phyloP scores from a whole-genome alignment of 2,329 filamentous ascomycete species.

The Capronia coronata region DNA sequence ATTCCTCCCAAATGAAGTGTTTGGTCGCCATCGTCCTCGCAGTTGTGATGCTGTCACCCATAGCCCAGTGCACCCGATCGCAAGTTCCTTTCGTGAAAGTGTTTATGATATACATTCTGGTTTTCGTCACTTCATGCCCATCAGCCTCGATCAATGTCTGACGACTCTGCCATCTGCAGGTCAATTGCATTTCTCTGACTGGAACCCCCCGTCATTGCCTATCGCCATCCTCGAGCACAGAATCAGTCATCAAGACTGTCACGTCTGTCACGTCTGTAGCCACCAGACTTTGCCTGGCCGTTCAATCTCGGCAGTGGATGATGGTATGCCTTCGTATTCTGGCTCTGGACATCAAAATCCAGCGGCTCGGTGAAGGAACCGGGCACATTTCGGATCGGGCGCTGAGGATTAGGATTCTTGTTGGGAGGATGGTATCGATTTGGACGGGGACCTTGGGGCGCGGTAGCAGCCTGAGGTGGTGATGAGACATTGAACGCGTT shows the following conservation, averaged over 20 bases:
- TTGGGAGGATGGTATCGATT: slow-evolving; percentile 17
- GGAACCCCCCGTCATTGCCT: background rate
- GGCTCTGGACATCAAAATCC: slow-evolving; percentile 39
- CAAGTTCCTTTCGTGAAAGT: background rate
- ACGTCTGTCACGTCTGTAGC: slow-evolving; percentile 24
- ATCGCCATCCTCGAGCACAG: background rate
- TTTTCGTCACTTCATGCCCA: slow-evolving; percentile 6
- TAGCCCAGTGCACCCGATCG: background rate
- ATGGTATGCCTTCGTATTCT: slow-evolving; percentile 48
- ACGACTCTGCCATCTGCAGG: background rate
- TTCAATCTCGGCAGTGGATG: slow-evolving; percentile 51
- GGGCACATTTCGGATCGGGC: slow-evolving; percentile 29
- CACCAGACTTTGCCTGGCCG: slow-evolving; percentile 21
- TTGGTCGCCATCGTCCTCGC: too few species aligned
- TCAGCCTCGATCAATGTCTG: background rate
- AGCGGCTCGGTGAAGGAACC: slow-evolving; percentile 41
- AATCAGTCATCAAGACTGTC: slow-evolving; percentile 26
- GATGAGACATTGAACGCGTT: slow-evolving; percentile 18
- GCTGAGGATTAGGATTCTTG: slow-evolving; percentile 18
- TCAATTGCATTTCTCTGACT: too few species aligned
- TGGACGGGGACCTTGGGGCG: slow-evolving; percentile 16
- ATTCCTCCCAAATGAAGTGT: too few species aligned
- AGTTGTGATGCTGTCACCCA: too few species aligned
- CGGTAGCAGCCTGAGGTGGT: slow-evolving; percentile 12
- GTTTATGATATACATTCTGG: slow-evolving; percentile 4